A percentile compares a stretch with the other conserved stretches of the same genome.
These are phyloP conservation scores for Geoglossum glabrum DNA, from an alignment of 495 filamentous ascomycete genomes.

Conservation along the genomic window DNA sequence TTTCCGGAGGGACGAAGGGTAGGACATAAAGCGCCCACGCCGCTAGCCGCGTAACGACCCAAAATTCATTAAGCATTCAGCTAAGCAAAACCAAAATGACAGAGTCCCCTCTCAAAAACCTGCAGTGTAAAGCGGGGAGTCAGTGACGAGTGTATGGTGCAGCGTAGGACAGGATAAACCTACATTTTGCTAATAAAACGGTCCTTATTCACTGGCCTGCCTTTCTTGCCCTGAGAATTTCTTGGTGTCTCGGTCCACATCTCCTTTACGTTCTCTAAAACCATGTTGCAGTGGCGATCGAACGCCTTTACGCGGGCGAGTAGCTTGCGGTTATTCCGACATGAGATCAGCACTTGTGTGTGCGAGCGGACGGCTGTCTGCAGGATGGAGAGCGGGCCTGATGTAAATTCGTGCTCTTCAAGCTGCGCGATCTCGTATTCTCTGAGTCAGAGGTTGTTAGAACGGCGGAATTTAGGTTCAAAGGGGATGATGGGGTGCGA, in stretches of 20 bases:
- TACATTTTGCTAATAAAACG: slow-evolving; percentile 97
- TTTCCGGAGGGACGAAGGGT: neutral
- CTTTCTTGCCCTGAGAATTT: slow-evolving; percentile 53
- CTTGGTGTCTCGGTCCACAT: slow-evolving; percentile 97
- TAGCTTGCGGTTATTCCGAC: slow-evolving; percentile 74
- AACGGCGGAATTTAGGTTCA: neutral
- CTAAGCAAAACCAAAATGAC: slow-evolving; percentile 86
- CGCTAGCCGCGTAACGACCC: neutral
- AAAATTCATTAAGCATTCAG: slow-evolving; percentile 22
- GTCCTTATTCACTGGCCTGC: slow-evolving; percentile 89
- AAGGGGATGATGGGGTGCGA: slow-evolving; percentile 15
- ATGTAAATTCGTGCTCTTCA: slow-evolving; percentile 78
- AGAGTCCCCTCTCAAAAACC: slow-evolving; percentile 85
- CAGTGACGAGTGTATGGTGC: neutral
- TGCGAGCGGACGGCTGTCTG: slow-evolving; percentile 77
- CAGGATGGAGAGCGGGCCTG: slow-evolving; percentile 74
- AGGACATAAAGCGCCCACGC: neutral
- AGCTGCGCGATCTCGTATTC: slow-evolving; percentile 80
- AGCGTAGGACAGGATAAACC: slow-evolving; percentile 13
- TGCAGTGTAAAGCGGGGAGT: slow-evolving; percentile 19
- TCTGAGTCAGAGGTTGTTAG: slow-evolving; percentile 20
- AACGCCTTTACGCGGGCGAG: slow-evolving; percentile 68
- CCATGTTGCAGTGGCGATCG: slow-evolving; percentile 94
- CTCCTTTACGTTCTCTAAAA: slow-evolving; percentile 95
- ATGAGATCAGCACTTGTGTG: slow-evolving; percentile 76